Conservation (phyloP, 306 rosid genomes). For the Myrica gale region DNA sequence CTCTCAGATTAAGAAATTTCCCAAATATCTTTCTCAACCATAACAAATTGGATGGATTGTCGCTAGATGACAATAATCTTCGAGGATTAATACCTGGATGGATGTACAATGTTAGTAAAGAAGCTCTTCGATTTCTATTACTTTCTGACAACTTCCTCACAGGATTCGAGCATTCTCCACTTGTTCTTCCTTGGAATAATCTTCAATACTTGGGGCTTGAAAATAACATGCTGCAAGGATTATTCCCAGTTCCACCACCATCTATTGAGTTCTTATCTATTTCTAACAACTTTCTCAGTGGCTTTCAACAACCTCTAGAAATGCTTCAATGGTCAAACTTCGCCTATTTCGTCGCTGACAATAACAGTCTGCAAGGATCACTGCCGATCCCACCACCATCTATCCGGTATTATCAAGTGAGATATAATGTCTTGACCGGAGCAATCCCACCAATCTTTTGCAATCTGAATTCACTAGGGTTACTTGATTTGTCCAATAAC, state of each 20-base stretch:
- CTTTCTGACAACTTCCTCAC: not conserved
- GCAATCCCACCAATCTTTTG: no score
- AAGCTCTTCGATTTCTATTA: not conserved
- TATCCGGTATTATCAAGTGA: no score
- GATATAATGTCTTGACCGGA: no score
- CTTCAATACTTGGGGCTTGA: not conserved
- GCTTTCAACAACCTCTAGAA: not conserved
- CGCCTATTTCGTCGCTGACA: no score
- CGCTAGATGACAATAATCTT: conserved; percentile 27
- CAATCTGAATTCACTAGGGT: no score
- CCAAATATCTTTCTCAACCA: conserved; percentile 25
- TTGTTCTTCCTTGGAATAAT: not conserved
- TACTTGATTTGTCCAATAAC: no score
- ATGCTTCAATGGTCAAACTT: not conserved
- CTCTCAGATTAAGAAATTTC: conserved; percentile 19
- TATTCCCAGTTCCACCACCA: not conserved
- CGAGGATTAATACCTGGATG: conserved; percentile 37
- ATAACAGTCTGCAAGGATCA: not conserved
- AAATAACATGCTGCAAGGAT: not conserved
- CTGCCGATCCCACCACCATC: not conserved
- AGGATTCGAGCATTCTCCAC: not conserved
- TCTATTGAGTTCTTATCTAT: not conserved
- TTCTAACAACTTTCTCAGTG: not conserved
- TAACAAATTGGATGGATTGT: not conserved
- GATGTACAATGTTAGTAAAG: not conserved